phyloP scores from a whole-genome alignment of 257 asterid genomes.

The Coffea canephora region DNA sequence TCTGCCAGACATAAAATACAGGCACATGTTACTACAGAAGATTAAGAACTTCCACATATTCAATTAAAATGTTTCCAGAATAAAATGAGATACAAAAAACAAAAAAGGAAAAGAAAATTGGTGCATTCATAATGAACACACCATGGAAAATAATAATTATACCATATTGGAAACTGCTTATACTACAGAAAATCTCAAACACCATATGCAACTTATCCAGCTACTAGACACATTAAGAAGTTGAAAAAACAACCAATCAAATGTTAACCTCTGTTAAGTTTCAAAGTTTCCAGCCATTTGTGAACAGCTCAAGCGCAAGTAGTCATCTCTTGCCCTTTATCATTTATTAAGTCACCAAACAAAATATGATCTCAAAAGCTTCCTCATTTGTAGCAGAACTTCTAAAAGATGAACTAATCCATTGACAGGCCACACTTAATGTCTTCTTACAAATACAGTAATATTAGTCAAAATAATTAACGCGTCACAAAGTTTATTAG shows the following conservation, averaged over 20 bases:
- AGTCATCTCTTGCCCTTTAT: too few species aligned
- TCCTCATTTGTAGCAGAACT: too few species aligned
- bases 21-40: not conserved
- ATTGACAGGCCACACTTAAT: not conserved
- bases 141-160: not conserved
- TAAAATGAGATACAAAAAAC: not conserved
- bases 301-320: too few species aligned
- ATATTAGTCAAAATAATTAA: too few species aligned
- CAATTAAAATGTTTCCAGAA: not conserved
- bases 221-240: not conserved
- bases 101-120: not conserved
- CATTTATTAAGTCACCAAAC: too few species aligned
- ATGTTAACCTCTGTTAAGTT: too few species aligned
- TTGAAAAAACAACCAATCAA: not conserved
- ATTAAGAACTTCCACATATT: not conserved
- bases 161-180: not conserved
- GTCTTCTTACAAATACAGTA: too few species aligned
- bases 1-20: constrained; percentile 43
- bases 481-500: too few species aligned
- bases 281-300: too few species aligned
- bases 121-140: not conserved
- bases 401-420: too few species aligned
- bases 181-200: not conserved
- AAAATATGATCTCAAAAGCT: too few species aligned
- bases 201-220: not conserved